Evolutionary conservation across 2,329 filamentous ascomycete genomes (phyloP), one percentile per base, ranked within the genome.

Genomic region (Aaosphaeria arxii): DNA sequence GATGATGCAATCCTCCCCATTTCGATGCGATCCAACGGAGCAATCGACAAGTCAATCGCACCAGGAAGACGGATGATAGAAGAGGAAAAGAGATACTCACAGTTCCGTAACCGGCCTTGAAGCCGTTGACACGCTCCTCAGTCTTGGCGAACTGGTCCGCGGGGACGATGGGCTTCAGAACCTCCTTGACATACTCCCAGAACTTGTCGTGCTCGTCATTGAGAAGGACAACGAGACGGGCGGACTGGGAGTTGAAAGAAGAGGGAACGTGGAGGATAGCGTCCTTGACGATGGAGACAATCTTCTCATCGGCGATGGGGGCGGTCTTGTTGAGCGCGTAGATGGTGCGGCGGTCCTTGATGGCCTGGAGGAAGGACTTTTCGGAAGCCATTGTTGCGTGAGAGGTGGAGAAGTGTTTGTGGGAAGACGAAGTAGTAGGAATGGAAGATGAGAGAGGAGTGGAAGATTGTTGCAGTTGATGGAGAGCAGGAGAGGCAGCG

Each of bases 241-340:
- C 87, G 58, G 84, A 84, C 77, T 96, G 91, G 39, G 84, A 88
- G 83, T 96, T 96, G 85, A 96, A 96, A 55, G 86, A 84, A 45
- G 83, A 87, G 39, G 91, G 91, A 1, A 86, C 79, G 69, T 90
- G 78, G 50, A 83, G 76, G 57, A 94, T 76, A 46, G 83, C 77
- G 49, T 75, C 63, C 45, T 74, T 68, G 49, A 74, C 79, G 64
- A 91, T 82, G 61, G 87, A 81, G 62, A 81, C 74, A 71, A 91
- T 76, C 62, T 80, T 77, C 47, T 74, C 70, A 57, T 78, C 77
- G 60, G 77, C 69, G 68, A 86, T 75, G 64, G 83, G 64, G 29
- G 86, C 77, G 52, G 81, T 73, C 73, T 86, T 86, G 76, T 76
- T 80, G 49, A 89, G 81, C 45, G 76, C 71, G 76, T 91, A 90